Base-by-base conservation (phyloP, 345 rosid species). In the Viola odorata region DNA sequence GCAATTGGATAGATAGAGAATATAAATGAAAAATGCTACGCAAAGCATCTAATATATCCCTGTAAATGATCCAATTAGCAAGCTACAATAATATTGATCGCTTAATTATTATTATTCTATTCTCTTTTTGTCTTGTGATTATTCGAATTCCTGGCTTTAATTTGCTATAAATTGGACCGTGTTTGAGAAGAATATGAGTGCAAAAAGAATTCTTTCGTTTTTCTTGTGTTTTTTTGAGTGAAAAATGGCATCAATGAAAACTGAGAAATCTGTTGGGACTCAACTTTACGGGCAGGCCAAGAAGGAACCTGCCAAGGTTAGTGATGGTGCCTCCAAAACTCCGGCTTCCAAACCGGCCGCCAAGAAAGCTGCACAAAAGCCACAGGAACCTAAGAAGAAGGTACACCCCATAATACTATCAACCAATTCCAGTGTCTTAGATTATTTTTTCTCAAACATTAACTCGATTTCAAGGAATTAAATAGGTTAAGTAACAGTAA, bases 381-480 rank as follows among this genome's bases (percentile, higher is more conserved):
- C 85, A 7, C 68, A 64, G 61, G 80, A 73, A 44, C 69, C 81
- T 12, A 83, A 78, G 76, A 83, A 76, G 73, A 83, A 74, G 88
- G 85, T 80, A 44, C 11, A 53, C 8, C n/a, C n/a, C n/a, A n/a
- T 1, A 36, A 3, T 4, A 14, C 15, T 36, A 37, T 6, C 37
- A 17, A 4, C 11, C 39, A 8, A 0, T 55, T 38, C 15, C 12
- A 12, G 12, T 37, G 7, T 55, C 38, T 3, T 55, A 0, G 11
- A 55, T 37, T 4, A 55, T 37, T 3, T 54, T 37, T 8, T 6
- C 5, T 55, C 8, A 14, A 36, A 11, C 50, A 45, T 14, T 23
- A 10, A 45, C 11, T 23, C 5, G 6, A 11, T 45, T 3, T 45
- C 8, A 3, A 3, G 50, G 8, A 8, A 3, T 45, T 8, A 3